Evolutionary conservation across 148 eudicot genomes (phyloP), one percentile per base, ranked within the genome.

Genomic region (Camellia granthamiana): DNA sequence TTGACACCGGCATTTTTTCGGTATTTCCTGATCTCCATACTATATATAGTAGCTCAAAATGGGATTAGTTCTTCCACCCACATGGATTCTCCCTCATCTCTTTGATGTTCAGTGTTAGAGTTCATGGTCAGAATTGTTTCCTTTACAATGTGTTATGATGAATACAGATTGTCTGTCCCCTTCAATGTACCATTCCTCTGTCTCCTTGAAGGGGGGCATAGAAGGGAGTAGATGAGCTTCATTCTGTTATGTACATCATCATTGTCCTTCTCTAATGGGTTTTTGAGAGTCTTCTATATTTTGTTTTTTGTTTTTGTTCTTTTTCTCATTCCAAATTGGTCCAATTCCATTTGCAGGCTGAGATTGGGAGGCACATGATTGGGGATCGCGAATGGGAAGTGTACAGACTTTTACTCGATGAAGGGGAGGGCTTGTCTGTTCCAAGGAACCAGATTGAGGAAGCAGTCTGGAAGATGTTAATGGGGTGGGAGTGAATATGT

Each of bases 331-430:
- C 30, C 4, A 78, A 65, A 49, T 56, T 74, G 66, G 63, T 67
- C 69, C 30, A 46, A 65, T 51, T 60, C 23, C 58, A 14, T 52
- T 63, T 79, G 65, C 85, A 89, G 91, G 91, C 88, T 51, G 88
- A 87, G 70, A 82, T 89, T 51, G 85, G 87, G 77, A 89, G 91
- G 78, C 79, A 89, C 70, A 75, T 74, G 89, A 87, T 89, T 74
- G 84, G 86, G 18, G 91, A 82, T 44, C 83, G 91, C 1, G 88
- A 89, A 79, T 89, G 91, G 91, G 91, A 89, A 83, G 86, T 89
- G 74, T 89, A 89, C 56, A 76, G 84, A 55, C 79, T 89, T 72
- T 64, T 89, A 75, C 86, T 89, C 5, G 89, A 86, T 16, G 91
- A 89, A 79, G 85, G 86, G 0, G 88, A 89, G 55, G 84, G 85